These are phyloP conservation scores for Ephemerocybe angulata DNA, from an alignment of 768 basidiomycete species.

Conservation along the genomic window DNA sequence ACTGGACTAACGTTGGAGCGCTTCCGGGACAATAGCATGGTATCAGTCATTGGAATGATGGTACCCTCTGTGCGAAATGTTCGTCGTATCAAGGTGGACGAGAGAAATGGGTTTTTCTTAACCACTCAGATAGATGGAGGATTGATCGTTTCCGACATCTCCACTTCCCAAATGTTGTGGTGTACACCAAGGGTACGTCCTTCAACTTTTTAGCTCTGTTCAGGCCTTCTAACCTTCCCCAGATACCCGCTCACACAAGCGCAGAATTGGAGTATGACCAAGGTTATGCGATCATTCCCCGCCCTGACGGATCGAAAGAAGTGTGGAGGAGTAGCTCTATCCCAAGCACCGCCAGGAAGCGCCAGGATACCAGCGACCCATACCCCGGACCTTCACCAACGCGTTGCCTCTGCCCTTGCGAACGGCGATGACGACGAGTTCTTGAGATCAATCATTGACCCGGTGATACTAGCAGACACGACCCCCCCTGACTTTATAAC, in stretches of 20 bases:
- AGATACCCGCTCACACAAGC: constrained; percentile 34
- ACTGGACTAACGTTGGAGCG: not conserved
- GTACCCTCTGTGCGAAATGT: constrained; percentile 27
- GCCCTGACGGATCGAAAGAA: constrained; percentile 54
- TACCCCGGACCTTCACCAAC: not conserved
- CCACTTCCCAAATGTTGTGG: constrained; percentile 54
- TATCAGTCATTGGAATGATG: too few species aligned
- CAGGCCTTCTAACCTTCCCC: too few species aligned
- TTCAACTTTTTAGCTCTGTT: too few species aligned
- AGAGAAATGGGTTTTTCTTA: constrained; percentile 54
- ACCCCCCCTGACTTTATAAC: too few species aligned
- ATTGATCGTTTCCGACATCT: constrained; percentile 53
- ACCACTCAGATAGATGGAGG: constrained; percentile 56
- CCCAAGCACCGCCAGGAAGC: not conserved
- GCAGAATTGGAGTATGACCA: constrained; percentile 70
- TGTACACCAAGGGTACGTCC: constrained; percentile 47
- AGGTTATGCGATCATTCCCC: constrained; percentile 72
- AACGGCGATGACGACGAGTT: not conserved
- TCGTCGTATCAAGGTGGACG: constrained; percentile 78
- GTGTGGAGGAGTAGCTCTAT: constrained; percentile 46
- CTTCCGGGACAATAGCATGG: too few species aligned
- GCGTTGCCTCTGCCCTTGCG: not conserved
- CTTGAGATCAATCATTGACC: not conserved
- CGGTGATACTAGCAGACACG: too few species aligned
- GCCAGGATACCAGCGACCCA: too few species aligned